Conservation (phyloP, 2,329 filamentous ascomycete species). For the Aspergillus ruber region DNA sequence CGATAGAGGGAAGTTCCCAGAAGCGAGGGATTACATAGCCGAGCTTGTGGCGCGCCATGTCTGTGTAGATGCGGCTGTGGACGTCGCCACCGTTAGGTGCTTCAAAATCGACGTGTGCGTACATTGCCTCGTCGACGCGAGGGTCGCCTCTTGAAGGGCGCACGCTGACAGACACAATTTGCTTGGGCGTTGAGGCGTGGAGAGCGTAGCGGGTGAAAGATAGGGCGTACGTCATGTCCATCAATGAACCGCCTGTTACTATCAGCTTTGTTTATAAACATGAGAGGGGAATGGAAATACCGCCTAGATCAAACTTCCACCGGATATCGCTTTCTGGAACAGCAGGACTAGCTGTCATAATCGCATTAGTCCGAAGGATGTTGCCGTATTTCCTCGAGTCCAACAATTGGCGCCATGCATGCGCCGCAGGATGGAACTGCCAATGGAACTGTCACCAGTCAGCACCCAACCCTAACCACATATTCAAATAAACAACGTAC, state of each 20-base stretch:
- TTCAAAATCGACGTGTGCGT: slow-evolving; percentile 22
- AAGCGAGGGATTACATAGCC: slow-evolving; percentile 20
- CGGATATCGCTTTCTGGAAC: slow-evolving; percentile 29
- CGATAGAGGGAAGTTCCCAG: slow-evolving; percentile 28
- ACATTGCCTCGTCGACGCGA: slow-evolving; percentile 28
- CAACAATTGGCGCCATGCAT: slow-evolving; percentile 30
- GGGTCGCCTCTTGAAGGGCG: slow-evolving; percentile 18
- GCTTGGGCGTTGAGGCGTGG: slow-evolving; percentile 19
- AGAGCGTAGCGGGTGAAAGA: slow-evolving; percentile 27
- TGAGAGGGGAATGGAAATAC: slow-evolving; percentile 4
- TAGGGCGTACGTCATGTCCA: slow-evolving; percentile 36
- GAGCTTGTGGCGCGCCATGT: slow-evolving; percentile 20
- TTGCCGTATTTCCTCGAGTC: slow-evolving; percentile 26
- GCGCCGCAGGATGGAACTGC: slow-evolving; percentile 39
- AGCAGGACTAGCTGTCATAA: slow-evolving; percentile 20
- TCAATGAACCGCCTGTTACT: slow-evolving; percentile 26
- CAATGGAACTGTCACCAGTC: slow-evolving; percentile 26
- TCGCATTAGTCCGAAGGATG: slow-evolving; percentile 21
- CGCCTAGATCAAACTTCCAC: slow-evolving; percentile 32
- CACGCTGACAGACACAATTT: slow-evolving; percentile 26
- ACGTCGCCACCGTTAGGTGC: slow-evolving; percentile 13
- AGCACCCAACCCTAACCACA: neutral
- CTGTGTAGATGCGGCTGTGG: slow-evolving; percentile 25
- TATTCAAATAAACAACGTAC: neutral
- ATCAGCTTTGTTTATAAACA: slow-evolving; percentile 1